phyloP scores from a whole-genome alignment of 2,329 filamentous ascomycete genomes.

The Calcarisporium arbuscula region DNA sequence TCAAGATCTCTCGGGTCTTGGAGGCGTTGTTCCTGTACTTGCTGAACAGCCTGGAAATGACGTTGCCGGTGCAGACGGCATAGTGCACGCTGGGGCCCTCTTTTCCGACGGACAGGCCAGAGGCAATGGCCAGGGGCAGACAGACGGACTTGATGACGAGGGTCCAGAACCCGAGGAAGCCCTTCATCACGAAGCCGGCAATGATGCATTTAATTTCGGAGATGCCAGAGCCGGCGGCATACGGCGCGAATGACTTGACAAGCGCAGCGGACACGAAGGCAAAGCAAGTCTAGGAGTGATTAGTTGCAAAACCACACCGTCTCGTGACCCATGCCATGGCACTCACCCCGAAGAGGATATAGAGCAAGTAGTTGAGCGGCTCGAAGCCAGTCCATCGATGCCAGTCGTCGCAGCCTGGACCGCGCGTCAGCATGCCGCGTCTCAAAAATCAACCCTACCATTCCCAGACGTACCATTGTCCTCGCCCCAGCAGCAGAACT shows the following conservation, averaged over 20 bases:
- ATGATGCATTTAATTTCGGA: constrained; percentile 99
- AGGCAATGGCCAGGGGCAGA: constrained; percentile 85
- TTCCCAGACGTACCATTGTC: constrained; percentile 58
- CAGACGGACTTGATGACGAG: constrained; percentile 90
- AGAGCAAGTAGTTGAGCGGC: constrained; percentile 78
- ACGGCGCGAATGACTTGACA: constrained; percentile 88
- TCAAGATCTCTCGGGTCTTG: constrained; percentile 91
- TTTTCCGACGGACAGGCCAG: constrained; percentile 90
- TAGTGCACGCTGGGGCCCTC: constrained; percentile 99
- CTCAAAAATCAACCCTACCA: background rate
- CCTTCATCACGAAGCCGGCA: constrained; percentile 98
- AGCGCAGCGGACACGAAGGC: constrained; percentile 75
- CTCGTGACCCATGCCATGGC: too few species aligned
- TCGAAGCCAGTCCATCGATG: constrained; percentile 76
- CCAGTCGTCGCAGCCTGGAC: constrained; percentile 75
- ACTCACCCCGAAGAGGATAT: constrained; percentile 75
- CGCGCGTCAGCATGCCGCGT: constrained; percentile 13
- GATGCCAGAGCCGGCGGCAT: constrained; percentile 93
- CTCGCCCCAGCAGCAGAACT: constrained; percentile 96
- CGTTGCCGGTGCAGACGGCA: constrained; percentile 93
- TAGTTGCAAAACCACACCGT: background rate
- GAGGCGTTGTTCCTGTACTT: constrained; percentile 90
- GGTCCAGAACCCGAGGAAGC: constrained; percentile 87
- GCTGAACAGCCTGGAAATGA: constrained; percentile 85
- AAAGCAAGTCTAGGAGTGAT: constrained; percentile 56